phyloP scores from a whole-genome alignment of 1,284 basidiomycete species.

The Trametes sp. region DNA sequence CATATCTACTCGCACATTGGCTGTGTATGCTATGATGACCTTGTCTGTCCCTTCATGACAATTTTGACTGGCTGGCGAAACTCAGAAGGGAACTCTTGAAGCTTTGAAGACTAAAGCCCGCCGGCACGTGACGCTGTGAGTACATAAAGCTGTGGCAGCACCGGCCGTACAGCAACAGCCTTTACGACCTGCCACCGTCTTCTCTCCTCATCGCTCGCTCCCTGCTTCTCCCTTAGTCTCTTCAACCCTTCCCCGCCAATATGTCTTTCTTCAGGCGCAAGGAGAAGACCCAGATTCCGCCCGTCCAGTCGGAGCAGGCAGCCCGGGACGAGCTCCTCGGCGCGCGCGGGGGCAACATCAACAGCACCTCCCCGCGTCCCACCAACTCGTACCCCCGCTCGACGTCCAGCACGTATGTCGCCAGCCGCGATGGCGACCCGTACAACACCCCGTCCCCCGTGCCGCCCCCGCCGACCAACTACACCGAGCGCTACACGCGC shows the following conservation, averaged over 20 bases:
- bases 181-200: constrained; percentile 21
- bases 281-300: constrained; percentile 75
- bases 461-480: constrained; percentile 40
- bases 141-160: constrained; percentile 28
- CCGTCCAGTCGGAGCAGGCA: constrained; percentile 50
- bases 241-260: constrained; percentile 5
- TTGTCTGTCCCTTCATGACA: too few relatives aligned
- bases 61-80: too few relatives aligned
- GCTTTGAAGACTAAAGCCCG: too few relatives aligned
- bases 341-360: constrained; percentile 35
- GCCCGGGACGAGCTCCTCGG: constrained; percentile 43
- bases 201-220: too few relatives aligned
- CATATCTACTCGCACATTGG: constrained; percentile 8
- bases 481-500: constrained; percentile 56
- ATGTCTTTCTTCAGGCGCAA: constrained; percentile 86
- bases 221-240: neutral
- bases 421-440: constrained; percentile 71
- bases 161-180: constrained; percentile 25
- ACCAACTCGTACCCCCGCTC: constrained; percentile 53
- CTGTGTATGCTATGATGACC: neutral
- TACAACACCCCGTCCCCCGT: constrained; percentile 41
- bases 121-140: constrained; percentile 25
- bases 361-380: constrained; percentile 50
- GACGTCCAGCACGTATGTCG: constrained; percentile 65
- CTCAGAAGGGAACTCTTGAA: too few relatives aligned